phyloP scores from a whole-genome alignment of 495 filamentous ascomycete species.

The Lasiosphaeria ovina region DNA sequence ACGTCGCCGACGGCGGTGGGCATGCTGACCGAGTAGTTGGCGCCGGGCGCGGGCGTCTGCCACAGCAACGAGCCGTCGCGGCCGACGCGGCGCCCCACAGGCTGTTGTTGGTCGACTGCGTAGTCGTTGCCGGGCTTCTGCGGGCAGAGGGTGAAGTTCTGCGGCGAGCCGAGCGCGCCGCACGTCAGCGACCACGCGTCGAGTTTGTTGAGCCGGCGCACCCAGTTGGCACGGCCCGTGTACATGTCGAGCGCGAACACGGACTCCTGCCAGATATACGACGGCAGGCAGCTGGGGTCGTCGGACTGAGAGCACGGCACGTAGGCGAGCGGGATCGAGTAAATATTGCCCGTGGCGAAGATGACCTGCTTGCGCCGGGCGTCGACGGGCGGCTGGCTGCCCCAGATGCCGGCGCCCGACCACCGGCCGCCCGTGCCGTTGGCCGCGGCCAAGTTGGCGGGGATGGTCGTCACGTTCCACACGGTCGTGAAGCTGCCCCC shows the following conservation, averaged over 20 bases:
- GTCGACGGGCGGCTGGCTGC: slow-evolving; percentile 43
- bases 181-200: slow-evolving; percentile 36
- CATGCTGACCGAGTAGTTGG: not conserved
- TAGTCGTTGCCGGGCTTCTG: slow-evolving; percentile 34
- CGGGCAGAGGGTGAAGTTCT: slow-evolving; percentile 29
- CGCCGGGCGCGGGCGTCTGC: slow-evolving; percentile 6
- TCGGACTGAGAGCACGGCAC: slow-evolving; percentile 14
- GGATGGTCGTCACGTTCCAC: slow-evolving; percentile 33
- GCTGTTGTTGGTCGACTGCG: slow-evolving; percentile 24
- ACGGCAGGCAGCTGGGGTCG: slow-evolving; percentile 5
- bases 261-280: slow-evolving; percentile 31
- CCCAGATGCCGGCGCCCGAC: slow-evolving; percentile 39
- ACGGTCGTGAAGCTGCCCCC: slow-evolving; percentile 22
- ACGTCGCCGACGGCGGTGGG: slow-evolving; percentile 14
- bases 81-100: slow-evolving; percentile 32
- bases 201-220: slow-evolving; percentile 24
- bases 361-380: slow-evolving; percentile 32
- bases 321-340: slow-evolving; percentile 21
- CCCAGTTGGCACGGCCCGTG: slow-evolving; percentile 35
- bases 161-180: slow-evolving; percentile 13
- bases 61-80: slow-evolving; percentile 5
- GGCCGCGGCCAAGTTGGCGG: slow-evolving; percentile 9
- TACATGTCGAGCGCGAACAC: slow-evolving; percentile 32
- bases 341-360: slow-evolving; percentile 40
- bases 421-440: slow-evolving; percentile 18